Evolutionary conservation across 768 basidiomycete species (phyloP).

Genomic region (Serendipita sp.): DNA sequence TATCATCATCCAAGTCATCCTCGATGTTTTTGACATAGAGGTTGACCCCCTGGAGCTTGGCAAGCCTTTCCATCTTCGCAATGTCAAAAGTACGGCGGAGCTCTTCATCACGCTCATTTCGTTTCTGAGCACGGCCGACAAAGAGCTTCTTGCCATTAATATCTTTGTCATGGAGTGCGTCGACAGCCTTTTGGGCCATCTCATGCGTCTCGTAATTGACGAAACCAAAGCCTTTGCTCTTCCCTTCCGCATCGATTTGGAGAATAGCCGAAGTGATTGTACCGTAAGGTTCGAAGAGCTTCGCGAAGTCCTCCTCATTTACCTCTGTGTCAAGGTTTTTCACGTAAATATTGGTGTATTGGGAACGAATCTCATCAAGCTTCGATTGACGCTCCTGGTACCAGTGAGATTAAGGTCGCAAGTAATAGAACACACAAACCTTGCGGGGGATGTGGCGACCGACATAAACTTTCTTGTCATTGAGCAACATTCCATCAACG

Average conservation of each 20-base stretch:
- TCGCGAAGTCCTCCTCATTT: conserved; percentile 70
- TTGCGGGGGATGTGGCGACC: conserved; percentile 96
- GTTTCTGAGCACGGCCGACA: conserved; percentile 95
- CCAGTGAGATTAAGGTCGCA: not conserved
- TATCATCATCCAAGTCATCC: conserved; percentile 95
- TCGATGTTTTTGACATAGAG: conserved; percentile 99
- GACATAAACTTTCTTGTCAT: conserved; percentile 99
- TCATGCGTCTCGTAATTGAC: conserved; percentile 94
- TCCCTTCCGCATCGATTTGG: conserved; percentile 71
- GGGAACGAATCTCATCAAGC: conserved; percentile 90
- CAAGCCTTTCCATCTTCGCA: conserved; percentile 90
- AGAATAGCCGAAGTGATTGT: conserved; percentile 78
- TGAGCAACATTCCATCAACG: conserved; percentile 97
- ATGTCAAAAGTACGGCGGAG: conserved; percentile 84
- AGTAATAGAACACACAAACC: conserved; percentile 26
- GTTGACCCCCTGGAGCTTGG: conserved; percentile 98
- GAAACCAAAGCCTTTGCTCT: conserved; percentile 94
- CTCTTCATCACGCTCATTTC: conserved; percentile 95
- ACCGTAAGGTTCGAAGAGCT: conserved; percentile 64
- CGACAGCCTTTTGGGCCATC: conserved; percentile 79
- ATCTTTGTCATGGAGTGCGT: conserved; percentile 74
- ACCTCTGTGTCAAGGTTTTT: conserved; percentile 88
- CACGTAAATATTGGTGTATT: conserved; percentile 96
- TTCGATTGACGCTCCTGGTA: conserved; percentile 91
- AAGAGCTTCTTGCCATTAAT: conserved; percentile 78